phyloP scores from a whole-genome alignment of 2,329 filamentous ascomycete species.

The Colletotrichum nymphaeae region DNA sequence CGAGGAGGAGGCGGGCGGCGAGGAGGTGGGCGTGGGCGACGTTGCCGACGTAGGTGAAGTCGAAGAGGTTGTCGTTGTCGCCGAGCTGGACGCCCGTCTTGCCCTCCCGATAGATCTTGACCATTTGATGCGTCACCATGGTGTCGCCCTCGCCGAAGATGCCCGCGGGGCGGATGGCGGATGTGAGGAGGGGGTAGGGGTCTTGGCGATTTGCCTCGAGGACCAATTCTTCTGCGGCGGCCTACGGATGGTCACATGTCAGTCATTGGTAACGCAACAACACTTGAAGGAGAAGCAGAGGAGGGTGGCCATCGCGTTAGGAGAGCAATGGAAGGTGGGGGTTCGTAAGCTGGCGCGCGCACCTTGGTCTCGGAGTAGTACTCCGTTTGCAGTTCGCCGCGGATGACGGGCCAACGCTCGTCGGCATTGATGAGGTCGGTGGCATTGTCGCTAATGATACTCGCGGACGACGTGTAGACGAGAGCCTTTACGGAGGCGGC shows the following conservation, averaged over 20 bases:
- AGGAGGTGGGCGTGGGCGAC: constrained; percentile 84
- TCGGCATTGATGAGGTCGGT: constrained; percentile 85
- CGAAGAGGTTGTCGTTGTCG: constrained; percentile 71
- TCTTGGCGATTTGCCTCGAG: constrained; percentile 77
- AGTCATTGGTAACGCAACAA: background rate
- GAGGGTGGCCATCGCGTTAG: background rate
- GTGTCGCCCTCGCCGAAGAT: constrained; percentile 93
- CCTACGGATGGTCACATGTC: constrained; percentile 52
- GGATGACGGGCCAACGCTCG: constrained; percentile 83
- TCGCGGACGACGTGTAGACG: constrained; percentile 92
- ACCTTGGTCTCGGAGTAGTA: constrained; percentile 96
- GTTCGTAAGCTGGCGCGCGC: background rate
- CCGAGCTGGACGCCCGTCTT: constrained; percentile 86
- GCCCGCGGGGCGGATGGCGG: constrained; percentile 84
- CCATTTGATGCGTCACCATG: constrained; percentile 78
- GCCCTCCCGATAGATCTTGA: constrained; percentile 75
- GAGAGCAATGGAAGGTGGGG: background rate
- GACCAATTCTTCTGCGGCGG: constrained; percentile 84
- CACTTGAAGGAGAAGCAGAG: background rate
- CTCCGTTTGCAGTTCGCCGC: constrained; percentile 76
- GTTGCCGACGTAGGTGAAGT: constrained; percentile 74
- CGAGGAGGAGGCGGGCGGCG: constrained; percentile 78
- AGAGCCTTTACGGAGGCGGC: constrained; percentile 80
- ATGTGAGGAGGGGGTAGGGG: constrained; percentile 73
- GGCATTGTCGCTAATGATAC: constrained; percentile 85